These are phyloP conservation scores for Penicillium sp. DNA, from an alignment of 2,329 filamentous ascomycete genomes.

Conservation along the genomic window DNA sequence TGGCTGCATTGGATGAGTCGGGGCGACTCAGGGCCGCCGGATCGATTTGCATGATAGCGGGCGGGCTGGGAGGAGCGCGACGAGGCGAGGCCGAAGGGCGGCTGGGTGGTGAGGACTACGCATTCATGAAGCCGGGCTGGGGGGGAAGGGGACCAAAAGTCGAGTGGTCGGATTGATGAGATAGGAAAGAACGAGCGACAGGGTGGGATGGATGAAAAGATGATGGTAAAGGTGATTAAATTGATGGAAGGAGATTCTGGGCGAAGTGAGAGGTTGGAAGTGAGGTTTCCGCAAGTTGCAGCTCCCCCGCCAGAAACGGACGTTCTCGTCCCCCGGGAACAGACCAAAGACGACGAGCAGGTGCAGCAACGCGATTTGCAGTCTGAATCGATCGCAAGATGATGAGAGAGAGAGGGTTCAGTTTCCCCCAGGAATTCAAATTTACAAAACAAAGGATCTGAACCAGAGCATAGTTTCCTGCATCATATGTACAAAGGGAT, in stretches of 20 bases:
- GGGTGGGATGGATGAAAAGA: constrained; percentile 10
- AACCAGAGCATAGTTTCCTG: no score
- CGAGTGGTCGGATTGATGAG: constrained; percentile 5
- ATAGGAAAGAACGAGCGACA: constrained; percentile 9
- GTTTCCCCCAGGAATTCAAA: neutral
- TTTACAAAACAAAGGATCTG: neutral
- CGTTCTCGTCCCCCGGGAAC: constrained; percentile 7
- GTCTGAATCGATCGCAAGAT: no score
- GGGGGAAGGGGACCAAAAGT: constrained; percentile 8
- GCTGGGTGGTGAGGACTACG: constrained; percentile 27
- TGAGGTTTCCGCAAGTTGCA: constrained; percentile 20
- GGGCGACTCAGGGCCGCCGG: constrained; percentile 40
- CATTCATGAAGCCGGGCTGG: constrained; percentile 33
- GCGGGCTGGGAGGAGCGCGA: constrained; percentile 29
- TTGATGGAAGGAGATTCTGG: constrained; percentile 16
- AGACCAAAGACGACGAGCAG: constrained; percentile 1
- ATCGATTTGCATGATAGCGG: constrained; percentile 40
- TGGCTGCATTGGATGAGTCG: constrained; percentile 35
- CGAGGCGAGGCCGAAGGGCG: constrained; percentile 38
- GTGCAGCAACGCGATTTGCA: neutral
- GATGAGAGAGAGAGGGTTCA: neutral
- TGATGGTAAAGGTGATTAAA: constrained; percentile 20
- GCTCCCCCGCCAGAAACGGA: constrained; percentile 26
- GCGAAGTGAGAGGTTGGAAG: constrained; percentile 23
- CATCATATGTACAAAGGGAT: no score